These are phyloP conservation scores for Fusarium coicis DNA, from an alignment of 2,329 filamentous ascomycete genomes.

Conservation along the genomic window DNA sequence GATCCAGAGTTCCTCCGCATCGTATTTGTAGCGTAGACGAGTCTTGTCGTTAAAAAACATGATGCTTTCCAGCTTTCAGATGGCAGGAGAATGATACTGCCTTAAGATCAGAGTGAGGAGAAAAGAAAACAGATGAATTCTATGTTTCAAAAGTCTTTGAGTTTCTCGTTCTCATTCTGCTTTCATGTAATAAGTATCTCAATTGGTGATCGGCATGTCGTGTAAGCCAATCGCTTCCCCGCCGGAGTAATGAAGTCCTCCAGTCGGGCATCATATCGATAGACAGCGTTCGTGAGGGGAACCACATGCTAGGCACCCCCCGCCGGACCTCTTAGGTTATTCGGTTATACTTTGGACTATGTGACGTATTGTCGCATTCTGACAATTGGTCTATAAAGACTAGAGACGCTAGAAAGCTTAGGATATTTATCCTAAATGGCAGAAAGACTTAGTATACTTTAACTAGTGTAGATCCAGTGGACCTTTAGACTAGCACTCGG, in stretches of 20 bases:
- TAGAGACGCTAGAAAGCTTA: neutral
- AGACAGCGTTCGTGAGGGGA: neutral
- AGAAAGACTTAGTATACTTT: neutral
- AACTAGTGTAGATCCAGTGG: neutral
- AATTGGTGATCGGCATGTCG: neutral
- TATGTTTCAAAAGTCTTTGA: neutral
- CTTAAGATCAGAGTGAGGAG: neutral
- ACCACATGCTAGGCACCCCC: neutral
- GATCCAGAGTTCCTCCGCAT: conserved; percentile 17
- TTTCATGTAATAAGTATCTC: neutral
- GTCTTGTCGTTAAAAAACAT: conserved; percentile 21
- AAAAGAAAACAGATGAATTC: too few relatives aligned
- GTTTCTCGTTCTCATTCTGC: neutral
- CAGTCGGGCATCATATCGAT: conserved; percentile 5
- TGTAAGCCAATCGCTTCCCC: conserved; percentile 18
- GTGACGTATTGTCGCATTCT: neutral
- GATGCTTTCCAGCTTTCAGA: neutral
- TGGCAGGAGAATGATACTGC: neutral
- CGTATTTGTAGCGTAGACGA: conserved; percentile 12
- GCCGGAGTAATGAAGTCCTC: conserved; percentile 16
- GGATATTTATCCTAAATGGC: neutral
- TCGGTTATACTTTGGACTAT: neutral
- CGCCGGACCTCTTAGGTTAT: neutral
- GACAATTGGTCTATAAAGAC: neutral
- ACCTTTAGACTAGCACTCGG: neutral